Base-by-base conservation (phyloP, 495 filamentous ascomycete species). In the Penicillium waksmanii region DNA sequence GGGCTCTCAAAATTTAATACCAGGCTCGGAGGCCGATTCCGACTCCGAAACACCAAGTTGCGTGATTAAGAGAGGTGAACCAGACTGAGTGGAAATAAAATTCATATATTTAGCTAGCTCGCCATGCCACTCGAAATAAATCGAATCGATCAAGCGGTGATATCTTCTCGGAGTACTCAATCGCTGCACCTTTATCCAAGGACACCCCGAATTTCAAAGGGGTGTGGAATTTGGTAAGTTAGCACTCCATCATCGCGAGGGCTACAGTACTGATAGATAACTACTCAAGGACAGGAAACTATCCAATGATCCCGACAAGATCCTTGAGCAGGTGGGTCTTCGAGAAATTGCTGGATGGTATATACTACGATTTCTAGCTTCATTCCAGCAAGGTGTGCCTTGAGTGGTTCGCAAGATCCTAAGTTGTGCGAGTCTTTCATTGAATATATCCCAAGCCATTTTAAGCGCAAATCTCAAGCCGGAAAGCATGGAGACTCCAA, bases 351-450 rank as follows among this genome's bases (percentile, higher is more conserved):
- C 36, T n/a, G 1, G 12, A 40, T 13, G 11, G 5, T 40, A 13
- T n/a, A 13, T 12, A 40, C 15, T 15, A 40, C 36, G 15, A n/a
- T n/a, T 40, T 1, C 36, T 40, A 40, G n/a, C 5, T 40, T 12
- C 36, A 9, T 5, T n/a, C n/a, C 36, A 68, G 66, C 66, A 68
- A 66, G 60, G 60, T 6, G 66, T 66, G 9, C 63, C 63, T 18
- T 64, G 60, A 57, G 19, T 66, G 3, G 55, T 66, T 33, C 54
- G 66, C 11, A 57, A 61, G n/a, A 60, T 33, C 1, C 46, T 66
- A 9, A 38, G 44, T 18, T 58, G 61, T 34, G 66, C 60, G 12
- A 55, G 23, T 27, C 55, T 68, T n/a, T 55, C 60, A 0, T 40
- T 66, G 35, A 21, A 63, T 18, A 61, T 66, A 10, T 34, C 48